Evolutionary conservation across 768 basidiomycete genomes (phyloP), one percentile per base, ranked within the genome.

Genomic region (Trametes sanguinea): DNA sequence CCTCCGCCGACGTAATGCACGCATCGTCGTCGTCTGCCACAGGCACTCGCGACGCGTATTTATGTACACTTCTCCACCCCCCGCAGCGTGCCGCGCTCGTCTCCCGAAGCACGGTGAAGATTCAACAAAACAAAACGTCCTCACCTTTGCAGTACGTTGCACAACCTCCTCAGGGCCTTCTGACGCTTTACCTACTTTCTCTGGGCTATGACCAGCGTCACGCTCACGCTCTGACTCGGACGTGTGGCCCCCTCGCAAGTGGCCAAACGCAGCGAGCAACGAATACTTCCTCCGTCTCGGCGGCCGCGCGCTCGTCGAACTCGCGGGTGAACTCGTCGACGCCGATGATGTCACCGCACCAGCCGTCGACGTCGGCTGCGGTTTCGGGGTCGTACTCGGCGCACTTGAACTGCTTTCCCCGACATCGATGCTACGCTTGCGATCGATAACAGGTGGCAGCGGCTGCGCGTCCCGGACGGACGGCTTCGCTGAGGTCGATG

Each of bases 211-310:
- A 22, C 22, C 22, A 40, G 54, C 8, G 17, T 55, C 52, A n/a
- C 45, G 14, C 9, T 60, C 53, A n/a, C 45, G n/a, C 6, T 60
- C 63, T 6, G 61, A 51, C 42, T 29, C 48, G 32, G 30, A 37
- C 37, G 14, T 42, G 48, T 22, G 22, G 22, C 22, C 44, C 48
- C 50, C 5, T n/a, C 35, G 13, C 22, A 45, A 54, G 55, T 61
- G 54, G 5, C 70, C 68, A 37, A 71, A 70, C 51, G 70, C 70
- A 7, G 68, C 69, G 16, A 67, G 64, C 44, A 69, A 58, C 33
- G 70, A 71, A 54, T 71, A 71, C 60, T 68, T 67, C 17, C 66
- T 63, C 45, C 68, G 62, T 43, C 60, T 46, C 4, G 64, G 62
- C 37, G 61, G 52, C 48, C 43, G 45, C 30, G 22, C 60, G 39